These are phyloP conservation scores for Coriaria nepalensis DNA, from an alignment of 306 rosid genomes.

Conservation along the genomic window DNA sequence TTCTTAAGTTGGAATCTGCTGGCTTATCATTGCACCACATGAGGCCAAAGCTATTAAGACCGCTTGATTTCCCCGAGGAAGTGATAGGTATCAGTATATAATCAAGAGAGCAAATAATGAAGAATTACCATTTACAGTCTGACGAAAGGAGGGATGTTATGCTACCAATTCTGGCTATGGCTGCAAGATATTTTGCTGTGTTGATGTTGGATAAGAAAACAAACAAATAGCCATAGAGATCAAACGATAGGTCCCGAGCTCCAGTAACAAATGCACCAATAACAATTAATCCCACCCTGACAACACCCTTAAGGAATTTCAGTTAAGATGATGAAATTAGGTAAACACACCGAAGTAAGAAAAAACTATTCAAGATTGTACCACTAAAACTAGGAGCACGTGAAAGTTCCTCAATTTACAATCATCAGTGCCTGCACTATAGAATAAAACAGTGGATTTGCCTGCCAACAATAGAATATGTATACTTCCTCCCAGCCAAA, in stretches of 20 bases:
- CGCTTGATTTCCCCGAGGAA: slow-evolving; percentile 81
- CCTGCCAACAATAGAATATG: slow-evolving; percentile 69
- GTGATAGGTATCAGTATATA: slow-evolving; percentile 10
- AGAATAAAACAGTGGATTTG: slow-evolving; percentile 24
- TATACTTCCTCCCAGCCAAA: slow-evolving; percentile 66
- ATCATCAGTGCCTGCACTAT: too few species aligned
- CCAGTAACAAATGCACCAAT: slow-evolving; percentile 93
- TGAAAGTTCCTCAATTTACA: too few species aligned
- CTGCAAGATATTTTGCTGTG: slow-evolving; percentile 92
- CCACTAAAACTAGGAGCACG: too few species aligned
- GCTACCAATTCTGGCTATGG: slow-evolving; percentile 80
- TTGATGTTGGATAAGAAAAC: slow-evolving; percentile 81
- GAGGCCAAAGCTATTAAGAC: slow-evolving; percentile 96
- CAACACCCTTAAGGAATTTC: slow-evolving; percentile 59
- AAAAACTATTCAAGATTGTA: not conserved
- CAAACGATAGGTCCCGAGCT: slow-evolving; percentile 84
- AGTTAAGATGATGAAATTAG: slow-evolving; percentile 57
- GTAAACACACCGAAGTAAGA: slow-evolving; percentile 22
- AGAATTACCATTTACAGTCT: slow-evolving; percentile 5
- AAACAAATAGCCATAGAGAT: slow-evolving; percentile 66
- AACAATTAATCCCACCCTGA: slow-evolving; percentile 89
- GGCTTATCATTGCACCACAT: slow-evolving; percentile 97
- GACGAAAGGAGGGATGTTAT: slow-evolving; percentile 12
- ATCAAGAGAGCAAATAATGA: slow-evolving; percentile 20
- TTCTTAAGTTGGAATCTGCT: slow-evolving; percentile 11